phyloP scores from a whole-genome alignment of 2,329 filamentous ascomycete genomes.

The Xylariaceae sp. region DNA sequence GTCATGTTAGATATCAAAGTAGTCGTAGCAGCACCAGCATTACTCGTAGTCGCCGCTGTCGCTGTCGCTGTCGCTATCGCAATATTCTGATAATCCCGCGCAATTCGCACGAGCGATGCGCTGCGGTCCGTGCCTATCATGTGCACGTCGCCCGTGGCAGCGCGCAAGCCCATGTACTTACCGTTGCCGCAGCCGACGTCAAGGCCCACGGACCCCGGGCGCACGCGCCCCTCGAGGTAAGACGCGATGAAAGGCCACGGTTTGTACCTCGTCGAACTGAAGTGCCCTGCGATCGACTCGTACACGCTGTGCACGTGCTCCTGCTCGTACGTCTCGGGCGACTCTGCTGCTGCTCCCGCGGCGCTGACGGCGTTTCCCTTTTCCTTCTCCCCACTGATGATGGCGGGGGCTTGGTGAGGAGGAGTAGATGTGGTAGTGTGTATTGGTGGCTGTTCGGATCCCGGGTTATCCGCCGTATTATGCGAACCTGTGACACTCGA shows the following conservation, averaged over 20 bases:
- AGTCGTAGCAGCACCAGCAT: too few species aligned
- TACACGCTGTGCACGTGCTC: constrained; percentile 90
- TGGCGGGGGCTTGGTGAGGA: not conserved
- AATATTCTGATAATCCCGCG: constrained; percentile 40
- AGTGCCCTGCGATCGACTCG: constrained; percentile 79
- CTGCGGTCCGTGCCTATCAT: constrained; percentile 84
- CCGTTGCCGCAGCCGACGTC: constrained; percentile 97
- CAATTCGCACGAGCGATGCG: constrained; percentile 50
- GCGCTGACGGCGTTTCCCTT: constrained; percentile 9
- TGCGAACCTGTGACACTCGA: constrained; percentile 22
- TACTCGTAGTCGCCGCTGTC: constrained; percentile 4
- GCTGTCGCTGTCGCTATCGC: too few species aligned
- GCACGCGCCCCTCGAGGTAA: constrained; percentile 62
- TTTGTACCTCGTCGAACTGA: constrained; percentile 74
- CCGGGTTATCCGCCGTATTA: constrained; percentile 15
- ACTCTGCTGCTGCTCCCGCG: constrained; percentile 15
- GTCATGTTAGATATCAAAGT: too few species aligned
- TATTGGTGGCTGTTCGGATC: constrained; percentile 1
- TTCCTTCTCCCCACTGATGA: too few species aligned
- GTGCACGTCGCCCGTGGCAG: constrained; percentile 56
- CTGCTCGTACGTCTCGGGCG: constrained; percentile 64
- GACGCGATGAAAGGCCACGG: constrained; percentile 88
- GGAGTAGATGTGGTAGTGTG: not conserved
- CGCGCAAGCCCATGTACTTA: constrained; percentile 85
- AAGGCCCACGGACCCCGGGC: constrained; percentile 71